Base-by-base conservation (phyloP, 108 stramenopile species). In the Mediolabrus comicus region DNA sequence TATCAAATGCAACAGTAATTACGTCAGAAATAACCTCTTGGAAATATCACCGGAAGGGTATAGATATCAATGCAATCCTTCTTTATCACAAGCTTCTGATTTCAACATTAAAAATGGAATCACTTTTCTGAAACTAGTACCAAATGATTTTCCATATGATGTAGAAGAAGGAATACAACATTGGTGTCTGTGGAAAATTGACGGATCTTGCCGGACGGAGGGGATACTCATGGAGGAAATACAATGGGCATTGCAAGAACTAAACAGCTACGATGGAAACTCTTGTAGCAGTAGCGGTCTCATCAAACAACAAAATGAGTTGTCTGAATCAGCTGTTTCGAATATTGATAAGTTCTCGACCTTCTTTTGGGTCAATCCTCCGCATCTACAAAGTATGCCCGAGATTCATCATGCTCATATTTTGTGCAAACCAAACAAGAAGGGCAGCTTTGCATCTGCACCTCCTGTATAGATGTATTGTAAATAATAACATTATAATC, bases 111-210 rank as follows among this genome's bases (percentile, higher is more conserved):
- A 57, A 36, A 43, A 72, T 41, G 62, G 53, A 16, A 17, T 67
- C 10, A 63, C 56, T 9, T 72, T 72, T 68, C 49, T 79, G 62
- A 77, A 58, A 35, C 43, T 92, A 19, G 75, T 86, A 5, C 64
- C 16, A 10, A 92, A 92, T 53, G 87, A 92, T 65, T 92, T 86
- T 61, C 92, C 88, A 2, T 92, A 92, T 36, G 86, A 81, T 52
- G 71, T 86, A 0, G 75, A 70, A 12, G 69, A 62, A 2, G 64
- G 72, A 24, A 81, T 92, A 53, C 69, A 83, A n/a, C 92, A 92
- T 60, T 88, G 81, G 71, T 81, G 89, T 58, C 55, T 92, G 4
- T 92, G 92, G 92, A 92, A 90, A 71, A 74, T 86, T 8, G 85
- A 81, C 34, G 87, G 84, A 11, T 17, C 36, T 16, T 58, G 38